Evolutionary conservation across 2,329 filamentous ascomycete genomes (phyloP).

Genomic region (Cordyceps javanica): DNA sequence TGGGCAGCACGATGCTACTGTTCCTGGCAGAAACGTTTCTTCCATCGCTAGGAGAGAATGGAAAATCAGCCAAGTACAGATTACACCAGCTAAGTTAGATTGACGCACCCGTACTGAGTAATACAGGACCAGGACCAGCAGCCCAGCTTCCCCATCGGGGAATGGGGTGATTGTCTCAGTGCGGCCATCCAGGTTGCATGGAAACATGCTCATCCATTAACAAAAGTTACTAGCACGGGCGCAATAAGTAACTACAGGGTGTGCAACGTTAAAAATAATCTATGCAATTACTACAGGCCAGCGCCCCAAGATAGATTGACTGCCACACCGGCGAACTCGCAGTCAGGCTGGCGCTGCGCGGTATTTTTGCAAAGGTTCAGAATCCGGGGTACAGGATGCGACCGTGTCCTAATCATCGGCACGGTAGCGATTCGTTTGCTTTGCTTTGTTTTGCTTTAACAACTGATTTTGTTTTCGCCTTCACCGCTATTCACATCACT

Average conservation of each 20-base stretch:
- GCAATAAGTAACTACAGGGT: background rate
- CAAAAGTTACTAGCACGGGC: background rate
- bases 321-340: background rate
- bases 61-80: no score
- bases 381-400: background rate
- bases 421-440: no score
- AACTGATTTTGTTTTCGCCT: no score
- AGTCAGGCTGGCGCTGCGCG: background rate
- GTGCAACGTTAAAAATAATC: constrained; percentile 4
- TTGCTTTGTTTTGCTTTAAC: no score
- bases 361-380: background rate
- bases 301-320: background rate
- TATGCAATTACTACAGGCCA: background rate
- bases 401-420: background rate
- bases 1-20: background rate
- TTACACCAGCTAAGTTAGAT: no score
- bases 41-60: background rate
- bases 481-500: no score
- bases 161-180: background rate
- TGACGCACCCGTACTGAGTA: no score
- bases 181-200: constrained; percentile 4
- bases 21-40: background rate
- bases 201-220: background rate
- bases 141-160: background rate
- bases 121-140: background rate